phyloP scores from a whole-genome alignment of 2,329 filamentous ascomycete genomes.

The Periconia sp. region DNA sequence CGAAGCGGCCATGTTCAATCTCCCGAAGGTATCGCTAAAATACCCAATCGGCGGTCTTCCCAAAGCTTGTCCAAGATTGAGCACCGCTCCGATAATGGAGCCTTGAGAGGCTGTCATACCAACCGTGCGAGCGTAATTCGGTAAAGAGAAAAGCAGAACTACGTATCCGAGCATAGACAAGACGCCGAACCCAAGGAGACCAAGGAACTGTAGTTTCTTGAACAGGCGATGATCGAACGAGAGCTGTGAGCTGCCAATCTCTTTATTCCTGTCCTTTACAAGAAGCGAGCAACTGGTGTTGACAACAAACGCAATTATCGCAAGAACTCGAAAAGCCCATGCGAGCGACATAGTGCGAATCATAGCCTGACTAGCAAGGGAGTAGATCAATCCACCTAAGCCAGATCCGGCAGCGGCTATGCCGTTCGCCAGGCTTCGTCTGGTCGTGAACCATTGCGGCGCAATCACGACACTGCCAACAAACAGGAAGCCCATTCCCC shows the following conservation, averaged over 20 bases:
- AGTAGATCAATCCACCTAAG: constrained; percentile 75
- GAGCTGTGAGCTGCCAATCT: constrained; percentile 69
- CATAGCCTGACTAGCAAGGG: constrained; percentile 71
- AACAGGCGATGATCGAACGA: constrained; percentile 71
- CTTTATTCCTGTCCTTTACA: constrained; percentile 73
- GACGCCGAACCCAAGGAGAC: constrained; percentile 71
- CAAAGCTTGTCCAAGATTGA: constrained; percentile 71
- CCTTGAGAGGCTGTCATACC: constrained; percentile 72
- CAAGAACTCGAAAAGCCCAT: constrained; percentile 72
- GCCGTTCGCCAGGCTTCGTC: constrained; percentile 72
- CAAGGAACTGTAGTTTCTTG: constrained; percentile 65
- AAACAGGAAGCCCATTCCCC: constrained; percentile 79
- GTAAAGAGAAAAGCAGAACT: constrained; percentile 76
- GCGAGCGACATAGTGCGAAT: constrained; percentile 67
- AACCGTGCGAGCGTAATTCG: constrained; percentile 73
- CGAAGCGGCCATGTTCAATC: constrained; percentile 73
- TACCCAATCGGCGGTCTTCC: constrained; percentile 76
- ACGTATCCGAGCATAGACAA: constrained; percentile 77
- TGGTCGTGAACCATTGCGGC: constrained; percentile 76
- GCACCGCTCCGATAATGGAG: constrained; percentile 72
- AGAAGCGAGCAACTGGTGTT: constrained; percentile 69
- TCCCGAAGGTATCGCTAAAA: constrained; percentile 71
- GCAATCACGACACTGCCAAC: constrained; percentile 71
- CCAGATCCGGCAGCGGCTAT: constrained; percentile 73
- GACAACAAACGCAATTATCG: constrained; percentile 67